A percentile compares a stretch with the other conserved stretches of the same genome.
Evolutionary conservation across 768 basidiomycete genomes (phyloP).

Genomic region (Baorangia bicolor): DNA sequence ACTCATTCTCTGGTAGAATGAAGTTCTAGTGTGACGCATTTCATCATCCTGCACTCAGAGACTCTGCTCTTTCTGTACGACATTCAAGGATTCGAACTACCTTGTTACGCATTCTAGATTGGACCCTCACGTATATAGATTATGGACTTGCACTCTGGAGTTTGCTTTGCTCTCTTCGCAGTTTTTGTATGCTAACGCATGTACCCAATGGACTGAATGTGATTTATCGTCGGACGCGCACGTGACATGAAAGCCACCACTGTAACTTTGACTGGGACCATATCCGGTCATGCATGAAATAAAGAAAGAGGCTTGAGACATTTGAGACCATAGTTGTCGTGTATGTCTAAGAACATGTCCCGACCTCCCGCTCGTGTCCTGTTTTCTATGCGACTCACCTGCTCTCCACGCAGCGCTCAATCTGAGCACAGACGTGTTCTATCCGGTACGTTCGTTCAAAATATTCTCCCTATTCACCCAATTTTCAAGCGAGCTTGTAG

Average conservation of each 20-base stretch:
- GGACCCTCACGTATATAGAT: constrained; percentile 29
- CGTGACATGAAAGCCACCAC: constrained; percentile 9
- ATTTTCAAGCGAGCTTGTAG: constrained; percentile 2
- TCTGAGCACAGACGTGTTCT: background rate
- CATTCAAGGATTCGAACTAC: constrained; percentile 9
- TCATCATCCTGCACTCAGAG: background rate
- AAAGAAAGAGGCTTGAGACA: background rate
- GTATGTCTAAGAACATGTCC: background rate
- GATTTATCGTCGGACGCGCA: constrained; percentile 13
- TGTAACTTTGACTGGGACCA: background rate
- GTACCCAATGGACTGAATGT: constrained; percentile 16
- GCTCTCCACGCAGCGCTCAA: background rate
- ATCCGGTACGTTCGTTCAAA: constrained; percentile 7
- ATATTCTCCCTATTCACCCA: background rate
- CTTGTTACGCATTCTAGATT: constrained; percentile 21
- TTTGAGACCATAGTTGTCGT: background rate
- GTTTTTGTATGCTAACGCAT: constrained; percentile 25
- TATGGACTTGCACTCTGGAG: constrained; percentile 30
- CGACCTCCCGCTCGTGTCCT: background rate
- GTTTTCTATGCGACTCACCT: constrained; percentile 7
- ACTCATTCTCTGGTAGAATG: constrained; percentile 30
- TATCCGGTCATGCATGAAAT: background rate
- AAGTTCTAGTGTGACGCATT: constrained; percentile 5
- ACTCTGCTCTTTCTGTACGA: constrained; percentile 1
- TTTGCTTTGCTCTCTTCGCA: constrained; percentile 11